phyloP scores from a whole-genome alignment of 2,329 filamentous ascomycete genomes.

The Alternaria brassicae region DNA sequence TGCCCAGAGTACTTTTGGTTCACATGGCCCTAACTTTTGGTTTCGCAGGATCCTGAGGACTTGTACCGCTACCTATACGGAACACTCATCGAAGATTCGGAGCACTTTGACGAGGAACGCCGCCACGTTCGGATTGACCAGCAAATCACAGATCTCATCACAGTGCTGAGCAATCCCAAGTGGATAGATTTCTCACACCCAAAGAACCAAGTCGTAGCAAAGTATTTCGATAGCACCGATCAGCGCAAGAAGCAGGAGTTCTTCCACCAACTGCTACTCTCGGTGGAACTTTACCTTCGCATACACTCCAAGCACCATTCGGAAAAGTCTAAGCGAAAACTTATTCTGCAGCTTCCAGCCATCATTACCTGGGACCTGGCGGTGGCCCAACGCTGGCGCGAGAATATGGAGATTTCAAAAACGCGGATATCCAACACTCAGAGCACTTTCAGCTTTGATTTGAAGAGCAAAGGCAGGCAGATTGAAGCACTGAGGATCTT shows the following conservation, averaged over 20 bases:
- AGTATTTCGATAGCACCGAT: conserved; percentile 70
- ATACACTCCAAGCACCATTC: conserved; percentile 69
- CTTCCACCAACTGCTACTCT: conserved; percentile 78
- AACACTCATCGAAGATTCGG: conserved; percentile 71
- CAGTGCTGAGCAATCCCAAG: conserved; percentile 70
- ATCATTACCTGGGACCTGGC: conserved; percentile 76
- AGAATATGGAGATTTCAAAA: conserved; percentile 71
- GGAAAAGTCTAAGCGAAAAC: conserved; percentile 69
- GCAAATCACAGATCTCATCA: conserved; percentile 76
- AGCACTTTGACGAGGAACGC: conserved; percentile 60
- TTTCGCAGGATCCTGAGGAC: conserved; percentile 48
- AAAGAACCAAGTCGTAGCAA: conserved; percentile 75
- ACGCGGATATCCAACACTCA: conserved; percentile 57
- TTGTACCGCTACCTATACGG: conserved; percentile 69
- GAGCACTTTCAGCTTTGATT: conserved; percentile 65
- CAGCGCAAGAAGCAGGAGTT: conserved; percentile 68
- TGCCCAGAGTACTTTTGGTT: conserved; percentile 21
- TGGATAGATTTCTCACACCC: conserved; percentile 77
- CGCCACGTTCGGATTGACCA: conserved; percentile 69
- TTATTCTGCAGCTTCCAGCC: conserved; percentile 70
- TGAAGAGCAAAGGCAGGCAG: conserved; percentile 70
- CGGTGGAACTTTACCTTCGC: conserved; percentile 73
- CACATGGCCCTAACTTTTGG: conserved; percentile 43
- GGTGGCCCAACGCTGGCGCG: conserved; percentile 74
- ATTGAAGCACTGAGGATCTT: conserved; percentile 73